Percentiles rank a stretch among this genome's conserved stretches.
phyloP scores from a whole-genome alignment of 2,329 filamentous ascomycete genomes.

The Ascosphaera aggregata region DNA sequence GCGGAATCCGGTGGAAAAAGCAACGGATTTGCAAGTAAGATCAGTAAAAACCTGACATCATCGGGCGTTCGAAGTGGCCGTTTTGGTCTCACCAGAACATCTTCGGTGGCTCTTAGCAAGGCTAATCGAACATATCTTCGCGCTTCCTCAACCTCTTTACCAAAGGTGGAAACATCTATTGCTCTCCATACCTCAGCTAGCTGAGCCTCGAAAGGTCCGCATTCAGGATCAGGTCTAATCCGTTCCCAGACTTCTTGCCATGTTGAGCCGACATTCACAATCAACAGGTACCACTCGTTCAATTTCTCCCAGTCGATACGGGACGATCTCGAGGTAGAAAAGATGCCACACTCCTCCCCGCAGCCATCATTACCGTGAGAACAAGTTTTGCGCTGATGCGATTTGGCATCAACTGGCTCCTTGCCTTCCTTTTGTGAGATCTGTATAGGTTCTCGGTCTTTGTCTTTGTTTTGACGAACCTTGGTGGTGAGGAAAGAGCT shows the following conservation, averaged over 20 bases:
- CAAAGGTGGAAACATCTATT: conserved; percentile 23
- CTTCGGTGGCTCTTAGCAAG: conserved; percentile 57
- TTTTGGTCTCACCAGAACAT: conserved; percentile 55
- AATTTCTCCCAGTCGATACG: conserved; percentile 54
- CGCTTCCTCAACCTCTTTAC: conserved; percentile 32
- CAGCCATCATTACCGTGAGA: neutral
- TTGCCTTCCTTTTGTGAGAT: conserved; percentile 22
- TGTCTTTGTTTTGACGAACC: neutral
- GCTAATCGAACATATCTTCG: conserved; percentile 45
- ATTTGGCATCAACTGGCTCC: conserved; percentile 10
- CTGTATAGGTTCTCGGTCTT: conserved; percentile 8
- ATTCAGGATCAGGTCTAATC: conserved; percentile 18
- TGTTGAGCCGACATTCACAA: conserved; percentile 41
- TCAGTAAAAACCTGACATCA: conserved; percentile 53
- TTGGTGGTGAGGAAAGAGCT: conserved; percentile 42
- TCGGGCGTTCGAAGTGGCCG: conserved; percentile 42
- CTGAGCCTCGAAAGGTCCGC: conserved; percentile 7
- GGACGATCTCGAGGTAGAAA: conserved; percentile 31
- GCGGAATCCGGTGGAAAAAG: conserved; percentile 28
- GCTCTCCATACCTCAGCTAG: conserved; percentile 14
- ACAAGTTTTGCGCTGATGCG: neutral
- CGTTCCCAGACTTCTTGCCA: conserved; percentile 41
- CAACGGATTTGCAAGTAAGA: conserved; percentile 58
- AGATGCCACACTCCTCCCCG: conserved; percentile 18
- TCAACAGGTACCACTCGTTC: conserved; percentile 47